Base-by-base conservation (phyloP, 1,284 basidiomycete genomes). In the Pseudozyma thailandica region DNA sequence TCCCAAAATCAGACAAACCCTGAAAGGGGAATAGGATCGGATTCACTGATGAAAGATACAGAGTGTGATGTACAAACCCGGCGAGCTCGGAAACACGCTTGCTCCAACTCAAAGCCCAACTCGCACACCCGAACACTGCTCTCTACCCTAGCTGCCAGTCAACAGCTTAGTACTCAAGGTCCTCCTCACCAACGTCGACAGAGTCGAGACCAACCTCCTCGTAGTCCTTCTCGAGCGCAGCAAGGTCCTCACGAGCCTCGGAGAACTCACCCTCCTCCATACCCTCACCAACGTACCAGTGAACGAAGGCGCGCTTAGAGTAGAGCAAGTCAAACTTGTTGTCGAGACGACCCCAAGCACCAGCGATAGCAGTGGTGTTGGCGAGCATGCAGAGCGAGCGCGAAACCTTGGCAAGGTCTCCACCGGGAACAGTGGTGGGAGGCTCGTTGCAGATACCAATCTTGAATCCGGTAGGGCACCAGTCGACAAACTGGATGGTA, bases 191-290 rank as follows among this genome's bases (percentile, higher is more conserved):
- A 27, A 85, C 88, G 66, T 93, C 92, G 44, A 90, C 91, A 50
- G 91, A 91, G 86, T 94, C 93, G 61, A 92, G 90, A 78, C 92
- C 93, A 83, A 96, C 93, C 62, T 73, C 74, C 55, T 81, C 78
- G 69, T 80, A 82, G 66, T 82, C 80, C 86, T 96, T 95, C 87
- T 97, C 94, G 62, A 97, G 89, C 15, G 94, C 94, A 37, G 94
- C 94, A 62, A 97, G 89, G 84, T 97, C 94, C 86, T 97, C 94
- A 75, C 94, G 91, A 26, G 94, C 94, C 86, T 97, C 94, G 45
- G 92, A 93, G 86, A 97, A 95, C 86, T 98, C 94, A 83, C 94
- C 94, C 86, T 97, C 94, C 85, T 97, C 94, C 94, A 97, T 98
- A 86, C 94, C 94, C 85, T 96, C 94, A 77, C 94, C 94, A 70